Evolutionary conservation across 345 rosid species (phyloP).

Genomic region (Microcos paniculata): DNA sequence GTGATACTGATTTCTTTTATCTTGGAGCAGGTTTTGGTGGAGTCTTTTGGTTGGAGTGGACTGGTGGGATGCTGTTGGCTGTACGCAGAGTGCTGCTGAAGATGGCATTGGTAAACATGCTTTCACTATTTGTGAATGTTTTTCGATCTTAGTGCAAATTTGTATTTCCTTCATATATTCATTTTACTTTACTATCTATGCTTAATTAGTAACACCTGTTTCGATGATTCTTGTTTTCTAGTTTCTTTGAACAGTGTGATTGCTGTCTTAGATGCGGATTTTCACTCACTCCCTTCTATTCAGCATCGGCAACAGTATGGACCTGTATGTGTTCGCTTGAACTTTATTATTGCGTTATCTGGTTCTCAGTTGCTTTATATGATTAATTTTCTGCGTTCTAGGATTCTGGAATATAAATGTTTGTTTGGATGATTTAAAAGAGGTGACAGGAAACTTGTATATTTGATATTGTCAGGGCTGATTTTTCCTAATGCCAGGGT

Average conservation of each 20-base stretch:
- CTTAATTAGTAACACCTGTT: background rate
- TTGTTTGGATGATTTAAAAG: background rate
- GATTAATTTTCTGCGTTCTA: background rate
- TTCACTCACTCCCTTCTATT: conserved; percentile 92
- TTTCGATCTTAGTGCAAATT: background rate
- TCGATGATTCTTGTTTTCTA: conserved; percentile 40
- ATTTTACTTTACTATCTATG: conserved; percentile 3
- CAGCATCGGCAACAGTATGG: conserved; percentile 97
- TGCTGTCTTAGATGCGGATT: conserved; percentile 98
- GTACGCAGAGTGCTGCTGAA: conserved; percentile 99
- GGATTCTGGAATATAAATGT: background rate
- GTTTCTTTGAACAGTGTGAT: conserved; percentile 96
- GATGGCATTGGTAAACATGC: conserved; percentile 76
- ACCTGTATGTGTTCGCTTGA: conserved; percentile 68
- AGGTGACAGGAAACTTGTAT: background rate
- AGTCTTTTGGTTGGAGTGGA: conserved; percentile 99
- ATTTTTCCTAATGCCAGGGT: conserved; percentile 1
- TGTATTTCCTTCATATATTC: background rate
- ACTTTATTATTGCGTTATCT: conserved; percentile 4
- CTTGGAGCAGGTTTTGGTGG: conserved; percentile 94
- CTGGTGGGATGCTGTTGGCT: conserved; percentile 99
- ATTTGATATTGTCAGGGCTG: conserved; percentile 2
- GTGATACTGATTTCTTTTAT: conserved; percentile 20
- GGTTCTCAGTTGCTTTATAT: conserved; percentile 9
- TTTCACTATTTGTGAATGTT: background rate